Conservation (phyloP, 2,329 filamentous ascomycete genomes). For the Colletotrichum graminicola region DNA sequence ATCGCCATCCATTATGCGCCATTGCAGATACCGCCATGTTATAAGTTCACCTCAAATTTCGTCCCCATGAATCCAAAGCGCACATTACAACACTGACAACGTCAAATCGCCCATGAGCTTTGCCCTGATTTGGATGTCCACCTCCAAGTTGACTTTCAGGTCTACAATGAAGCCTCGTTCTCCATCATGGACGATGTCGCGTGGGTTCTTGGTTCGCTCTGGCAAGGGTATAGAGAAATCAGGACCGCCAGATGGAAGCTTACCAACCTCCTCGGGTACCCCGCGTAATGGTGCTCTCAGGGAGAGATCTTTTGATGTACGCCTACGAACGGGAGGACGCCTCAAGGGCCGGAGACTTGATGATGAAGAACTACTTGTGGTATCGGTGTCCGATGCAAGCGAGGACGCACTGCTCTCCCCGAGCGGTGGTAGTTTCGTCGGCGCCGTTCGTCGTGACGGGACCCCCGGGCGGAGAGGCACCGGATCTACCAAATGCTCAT, state of each 20-base stretch:
- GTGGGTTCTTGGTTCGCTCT: conserved; percentile 32
- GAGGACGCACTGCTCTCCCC: conserved; percentile 16
- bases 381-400: conserved; percentile 33
- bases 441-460: conserved; percentile 20
- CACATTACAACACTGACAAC: conserved; percentile 30
- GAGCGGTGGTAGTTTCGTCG: conserved; percentile 20
- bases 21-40: background rate
- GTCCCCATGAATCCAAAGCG: background rate
- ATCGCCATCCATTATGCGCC: conserved; percentile 19
- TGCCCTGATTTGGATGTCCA: conserved; percentile 36
- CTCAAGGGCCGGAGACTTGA: conserved; percentile 25
- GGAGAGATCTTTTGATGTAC: conserved; percentile 24
- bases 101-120: conserved; percentile 37
- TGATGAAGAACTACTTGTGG: conserved; percentile 33
- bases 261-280: conserved; percentile 11
- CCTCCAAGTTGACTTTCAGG: conserved; percentile 29
- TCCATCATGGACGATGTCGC: conserved; percentile 34
- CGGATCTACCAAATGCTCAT: conserved; percentile 32
- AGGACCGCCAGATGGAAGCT: conserved; percentile 31
- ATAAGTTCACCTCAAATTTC: background rate
- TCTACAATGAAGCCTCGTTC: conserved; percentile 39
- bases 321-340: conserved; percentile 24
- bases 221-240: conserved; percentile 25
- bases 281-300: conserved; percentile 23
- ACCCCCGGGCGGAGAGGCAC: conserved; percentile 25